Base-by-base conservation (phyloP, 805 yeast species). In the Candida bentonensis region DNA sequence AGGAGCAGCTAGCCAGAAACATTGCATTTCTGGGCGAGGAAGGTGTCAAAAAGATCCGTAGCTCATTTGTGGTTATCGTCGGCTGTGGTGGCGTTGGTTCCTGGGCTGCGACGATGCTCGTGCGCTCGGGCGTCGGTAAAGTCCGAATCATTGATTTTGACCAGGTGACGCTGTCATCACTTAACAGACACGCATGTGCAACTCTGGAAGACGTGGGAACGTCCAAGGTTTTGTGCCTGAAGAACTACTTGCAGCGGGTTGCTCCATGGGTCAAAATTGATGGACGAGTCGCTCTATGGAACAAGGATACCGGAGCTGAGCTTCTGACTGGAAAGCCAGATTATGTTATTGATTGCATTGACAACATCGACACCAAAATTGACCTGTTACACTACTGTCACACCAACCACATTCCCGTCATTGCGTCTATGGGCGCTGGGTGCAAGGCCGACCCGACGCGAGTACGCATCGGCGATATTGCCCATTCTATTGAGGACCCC, bases 41-140 rank as follows among this genome's bases (percentile, higher is more conserved):
- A 20, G 97, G 96, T 1, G 78, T 87, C 75, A 61, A 64, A 17
- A 76, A 75, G 47, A 74, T 92, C 15, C 76, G 95, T 44, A 63
- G 69, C 11, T 80, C 85, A 55, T 71, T 74, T 45, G 73, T 88
- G 2, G 82, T 86, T 1, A 82, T 89, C 15, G 81, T 78, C 11
- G 98, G 99, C 23, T 92, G 89, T 15, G 99, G 99, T 47, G 99
- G 99, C 47, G 99, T 92, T 34, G 99, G 99, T 2, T 88, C 96
- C 0, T 88, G 96, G 89, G 95, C 81, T 21, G 79, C 82, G 11
- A 81, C 94, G 9, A 85, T 94, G 82, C 70, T 92, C 46, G 82
- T 83, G 1, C 77, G 99, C 55, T 83, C 95, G 15, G 99, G 99
- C 15, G 79, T 88, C 33, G 79, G 82, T 20, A 73, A 75, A 47